A percentile compares a stretch with the other conserved stretches of the same genome.
These are phyloP conservation scores for Phyllosticta paracitricarpa DNA, from an alignment of 2,329 filamentous ascomycete species.

Conservation along the genomic window DNA sequence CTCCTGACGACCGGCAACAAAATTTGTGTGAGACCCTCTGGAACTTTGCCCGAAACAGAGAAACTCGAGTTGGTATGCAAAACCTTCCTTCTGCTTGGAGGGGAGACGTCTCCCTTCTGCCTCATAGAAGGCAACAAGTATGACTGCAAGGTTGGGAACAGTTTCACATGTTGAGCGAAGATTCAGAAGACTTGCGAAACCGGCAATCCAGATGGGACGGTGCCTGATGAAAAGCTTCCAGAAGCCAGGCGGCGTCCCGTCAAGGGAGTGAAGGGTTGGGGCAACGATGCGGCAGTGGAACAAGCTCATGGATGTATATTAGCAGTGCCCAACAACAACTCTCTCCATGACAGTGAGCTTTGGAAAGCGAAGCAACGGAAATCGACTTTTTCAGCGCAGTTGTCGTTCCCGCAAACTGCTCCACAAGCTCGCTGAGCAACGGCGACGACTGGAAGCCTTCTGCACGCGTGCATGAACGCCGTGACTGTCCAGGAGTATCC, in stretches of 20 bases:
- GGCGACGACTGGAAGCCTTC: neutral
- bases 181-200: neutral
- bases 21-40: neutral
- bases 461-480: neutral
- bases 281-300: neutral
- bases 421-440: neutral
- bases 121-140: neutral
- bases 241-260: neutral
- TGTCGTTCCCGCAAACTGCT: neutral
- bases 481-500: neutral
- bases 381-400: neutral
- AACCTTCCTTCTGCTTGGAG: neutral
- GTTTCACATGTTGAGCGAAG: neutral
- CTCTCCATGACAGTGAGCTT: no score
- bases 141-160: neutral
- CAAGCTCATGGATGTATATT: neutral
- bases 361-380: no score
- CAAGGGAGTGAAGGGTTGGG: neutral
- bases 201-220: neutral
- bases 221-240: neutral
- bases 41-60: neutral
- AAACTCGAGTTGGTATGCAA: neutral
- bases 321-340: neutral
- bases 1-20: neutral
- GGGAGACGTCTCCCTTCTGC: neutral